A percentile compares a stretch with the other conserved stretches of the same genome.
Conservation (phyloP, 2,329 filamentous ascomycete genomes). For the Diaporthe longicolla region DNA sequence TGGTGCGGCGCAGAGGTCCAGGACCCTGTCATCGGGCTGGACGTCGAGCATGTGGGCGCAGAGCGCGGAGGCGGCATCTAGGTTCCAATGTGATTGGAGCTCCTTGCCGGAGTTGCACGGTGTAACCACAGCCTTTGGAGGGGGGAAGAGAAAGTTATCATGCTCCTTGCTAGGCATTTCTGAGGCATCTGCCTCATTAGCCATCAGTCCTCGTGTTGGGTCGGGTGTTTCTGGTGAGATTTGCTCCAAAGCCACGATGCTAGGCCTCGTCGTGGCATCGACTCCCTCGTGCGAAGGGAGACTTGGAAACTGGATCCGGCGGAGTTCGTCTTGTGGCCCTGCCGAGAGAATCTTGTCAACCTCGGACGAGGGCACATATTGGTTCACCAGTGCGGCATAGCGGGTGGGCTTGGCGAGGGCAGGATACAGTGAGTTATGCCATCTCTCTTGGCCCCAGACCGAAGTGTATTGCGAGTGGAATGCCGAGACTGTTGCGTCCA, state of each 20-base stretch:
- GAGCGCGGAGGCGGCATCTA: constrained; percentile 50
- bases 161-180: constrained; percentile 33
- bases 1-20: constrained; percentile 58
- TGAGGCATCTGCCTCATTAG: not conserved
- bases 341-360: constrained; percentile 43
- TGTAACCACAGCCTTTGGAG: constrained; percentile 43
- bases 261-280: not conserved
- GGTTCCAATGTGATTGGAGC: constrained; percentile 50
- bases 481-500: constrained; percentile 38
- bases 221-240: not conserved
- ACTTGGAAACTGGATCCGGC: constrained; percentile 43
- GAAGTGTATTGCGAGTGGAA: constrained; percentile 47
- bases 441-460: constrained; percentile 48
- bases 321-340: constrained; percentile 42
- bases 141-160: constrained; percentile 46
- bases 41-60: constrained; percentile 51
- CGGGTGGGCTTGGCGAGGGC: constrained; percentile 47
- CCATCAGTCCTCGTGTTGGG: not conserved
- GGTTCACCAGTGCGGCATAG: constrained; percentile 49
- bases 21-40: constrained; percentile 53
- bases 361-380: constrained; percentile 42
- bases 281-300: not conserved
- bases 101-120: constrained; percentile 30
- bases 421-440: constrained; percentile 47
- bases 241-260: constrained; percentile 24